phyloP scores from a whole-genome alignment of 768 basidiomycete species.

The Hygrocybe punicea region DNA sequence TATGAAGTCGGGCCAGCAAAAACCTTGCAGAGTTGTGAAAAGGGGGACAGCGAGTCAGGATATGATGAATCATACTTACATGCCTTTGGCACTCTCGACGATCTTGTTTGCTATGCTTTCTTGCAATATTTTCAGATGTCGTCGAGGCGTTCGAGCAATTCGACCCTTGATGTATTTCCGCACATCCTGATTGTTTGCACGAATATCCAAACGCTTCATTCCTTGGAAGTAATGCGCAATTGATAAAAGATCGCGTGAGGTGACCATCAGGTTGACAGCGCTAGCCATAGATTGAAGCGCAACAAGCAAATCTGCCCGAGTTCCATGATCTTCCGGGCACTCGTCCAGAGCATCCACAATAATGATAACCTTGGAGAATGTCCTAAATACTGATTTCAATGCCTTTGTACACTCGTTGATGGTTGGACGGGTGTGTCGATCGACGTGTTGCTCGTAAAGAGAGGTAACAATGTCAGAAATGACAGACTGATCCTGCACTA shows the following conservation, averaged over 20 bases:
- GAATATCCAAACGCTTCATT: background rate
- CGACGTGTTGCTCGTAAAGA: background rate
- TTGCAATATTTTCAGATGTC: background rate
- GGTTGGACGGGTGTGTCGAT: background rate
- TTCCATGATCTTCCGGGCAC: background rate
- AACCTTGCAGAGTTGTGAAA: constrained; percentile 4
- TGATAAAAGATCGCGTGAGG: background rate
- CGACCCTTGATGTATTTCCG: background rate
- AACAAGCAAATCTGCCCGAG: background rate
- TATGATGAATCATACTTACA: background rate
- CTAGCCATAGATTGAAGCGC: background rate
- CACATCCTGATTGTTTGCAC: background rate
- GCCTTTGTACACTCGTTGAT: background rate
- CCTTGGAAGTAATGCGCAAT: background rate
- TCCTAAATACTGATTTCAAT: background rate
- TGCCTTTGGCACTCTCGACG: background rate
- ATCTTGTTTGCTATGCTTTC: background rate
- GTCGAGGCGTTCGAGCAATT: background rate
- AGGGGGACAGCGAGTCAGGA: background rate
- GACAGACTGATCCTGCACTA: background rate
- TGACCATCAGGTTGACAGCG: background rate
- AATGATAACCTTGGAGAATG: background rate
- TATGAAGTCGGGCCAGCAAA: constrained; percentile 10
- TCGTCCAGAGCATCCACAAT: constrained; percentile 6
- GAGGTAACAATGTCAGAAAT: background rate